Evolutionary conservation across 2,329 filamentous ascomycete genomes (phyloP).

Genomic region (Aspergillus nomiae): DNA sequence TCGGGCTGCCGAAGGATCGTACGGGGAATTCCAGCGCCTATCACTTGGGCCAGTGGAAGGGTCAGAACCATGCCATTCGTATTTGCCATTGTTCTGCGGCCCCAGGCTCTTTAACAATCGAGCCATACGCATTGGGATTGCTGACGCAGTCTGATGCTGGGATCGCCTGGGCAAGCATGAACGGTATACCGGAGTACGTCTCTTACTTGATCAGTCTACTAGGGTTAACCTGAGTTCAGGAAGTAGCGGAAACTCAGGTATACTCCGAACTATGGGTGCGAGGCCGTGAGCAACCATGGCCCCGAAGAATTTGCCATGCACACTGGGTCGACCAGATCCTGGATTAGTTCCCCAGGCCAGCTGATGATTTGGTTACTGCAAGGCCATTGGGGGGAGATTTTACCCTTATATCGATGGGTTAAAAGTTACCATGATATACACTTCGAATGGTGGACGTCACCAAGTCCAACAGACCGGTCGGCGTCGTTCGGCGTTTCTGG

Average conservation of each 20-base stretch:
- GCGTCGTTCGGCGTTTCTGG: not conserved
- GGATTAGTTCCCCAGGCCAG: not conserved
- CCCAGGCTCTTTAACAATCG: slow-evolving; percentile 3
- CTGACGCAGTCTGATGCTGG: slow-evolving; percentile 6
- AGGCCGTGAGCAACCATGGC: not conserved
- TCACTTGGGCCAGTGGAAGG: slow-evolving; percentile 11
- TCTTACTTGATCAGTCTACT: not conserved
- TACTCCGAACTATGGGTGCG: not conserved
- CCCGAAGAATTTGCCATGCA: slow-evolving; percentile 4
- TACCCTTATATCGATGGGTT: not conserved
- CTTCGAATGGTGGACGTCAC: slow-evolving; percentile 24
- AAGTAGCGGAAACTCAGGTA: not conserved
- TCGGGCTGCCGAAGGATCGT: slow-evolving; percentile 2
- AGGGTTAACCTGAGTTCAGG: not conserved
- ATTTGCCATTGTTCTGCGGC: slow-evolving; percentile 7
- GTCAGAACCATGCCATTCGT: slow-evolving; percentile 1
- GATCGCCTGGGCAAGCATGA: not conserved
- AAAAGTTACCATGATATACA: slow-evolving; percentile 2
- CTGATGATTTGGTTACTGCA: not conserved
- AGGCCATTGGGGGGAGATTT: not conserved
- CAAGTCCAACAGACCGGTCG: slow-evolving; percentile 2
- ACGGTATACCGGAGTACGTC: not conserved
- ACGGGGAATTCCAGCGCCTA: slow-evolving; percentile 21
- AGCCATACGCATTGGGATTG: not conserved
- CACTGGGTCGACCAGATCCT: not conserved